phyloP scores from a whole-genome alignment of 106 monocot species.

The Gastrodia elata region DNA sequence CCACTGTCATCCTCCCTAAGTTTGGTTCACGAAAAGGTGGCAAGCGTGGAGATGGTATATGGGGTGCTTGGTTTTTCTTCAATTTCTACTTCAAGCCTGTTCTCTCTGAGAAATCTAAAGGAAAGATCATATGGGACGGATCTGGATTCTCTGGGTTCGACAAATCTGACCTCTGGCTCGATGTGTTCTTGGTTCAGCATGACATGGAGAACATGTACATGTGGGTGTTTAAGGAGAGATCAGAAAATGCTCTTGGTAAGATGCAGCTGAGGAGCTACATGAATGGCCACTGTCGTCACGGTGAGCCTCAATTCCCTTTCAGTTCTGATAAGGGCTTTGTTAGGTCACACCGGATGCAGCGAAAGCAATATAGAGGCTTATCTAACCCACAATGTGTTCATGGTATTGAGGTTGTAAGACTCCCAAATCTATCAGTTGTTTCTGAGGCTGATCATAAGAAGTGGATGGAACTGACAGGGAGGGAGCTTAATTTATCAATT shows the following conservation, averaged over 20 bases:
- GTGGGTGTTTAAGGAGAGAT: slow-evolving; percentile 55
- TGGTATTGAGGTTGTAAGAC: slow-evolving; percentile 41
- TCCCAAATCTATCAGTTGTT: slow-evolving; percentile 31
- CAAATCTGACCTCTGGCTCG: slow-evolving; percentile 36
- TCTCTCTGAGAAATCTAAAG: slow-evolving; percentile 43
- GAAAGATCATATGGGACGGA: slow-evolving; percentile 31
- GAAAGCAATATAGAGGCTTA: slow-evolving; percentile 58
- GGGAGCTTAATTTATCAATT: slow-evolving; percentile 40
- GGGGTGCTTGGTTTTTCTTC: slow-evolving; percentile 76
- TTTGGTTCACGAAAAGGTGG: slow-evolving; percentile 31
- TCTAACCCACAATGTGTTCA: slow-evolving; percentile 59
- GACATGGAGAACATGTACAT: slow-evolving; percentile 71
- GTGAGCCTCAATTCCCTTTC: slow-evolving; percentile 54
- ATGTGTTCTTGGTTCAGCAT: slow-evolving; percentile 50
- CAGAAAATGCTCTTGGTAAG: slow-evolving; percentile 45
- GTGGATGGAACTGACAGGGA: slow-evolving; percentile 47
- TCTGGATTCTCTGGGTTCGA: slow-evolving; percentile 32
- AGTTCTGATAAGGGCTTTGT: slow-evolving; percentile 47
- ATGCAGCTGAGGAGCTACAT: slow-evolving; percentile 59
- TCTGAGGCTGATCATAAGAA: slow-evolving; percentile 39
- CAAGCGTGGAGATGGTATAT: slow-evolving; percentile 49
- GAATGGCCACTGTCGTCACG: slow-evolving; percentile 49
- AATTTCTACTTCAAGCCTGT: slow-evolving; percentile 54
- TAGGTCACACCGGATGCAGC: slow-evolving; percentile 49
- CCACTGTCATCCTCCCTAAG: slow-evolving; percentile 26